phyloP scores from a whole-genome alignment of 2,329 filamentous ascomycete species.

The Aspergillus oerlinghausenensis region DNA sequence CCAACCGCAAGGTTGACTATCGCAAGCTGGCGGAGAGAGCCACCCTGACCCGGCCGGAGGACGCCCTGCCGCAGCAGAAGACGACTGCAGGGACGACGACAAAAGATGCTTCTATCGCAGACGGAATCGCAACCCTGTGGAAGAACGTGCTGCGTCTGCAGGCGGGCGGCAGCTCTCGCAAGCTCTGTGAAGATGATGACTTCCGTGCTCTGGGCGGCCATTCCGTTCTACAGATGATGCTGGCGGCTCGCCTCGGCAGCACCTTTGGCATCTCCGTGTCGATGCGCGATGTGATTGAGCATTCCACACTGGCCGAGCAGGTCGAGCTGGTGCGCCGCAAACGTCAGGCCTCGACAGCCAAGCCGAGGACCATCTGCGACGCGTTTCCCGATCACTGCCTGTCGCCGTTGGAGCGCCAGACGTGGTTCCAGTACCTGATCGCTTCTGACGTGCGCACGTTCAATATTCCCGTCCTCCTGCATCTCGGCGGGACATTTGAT shows the following conservation, averaged over 20 bases:
- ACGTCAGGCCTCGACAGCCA: not conserved
- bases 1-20: not conserved
- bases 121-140: not conserved
- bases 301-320: not conserved
- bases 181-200: not conserved
- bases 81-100: not conserved
- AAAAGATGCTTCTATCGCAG: not conserved
- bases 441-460: not conserved
- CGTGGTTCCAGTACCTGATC: not conserved
- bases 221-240: constrained; percentile 1
- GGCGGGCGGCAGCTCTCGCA: not conserved
- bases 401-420: not conserved
- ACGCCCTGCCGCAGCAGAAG: not conserved
- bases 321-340: not conserved
- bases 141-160: not conserved
- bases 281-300: not conserved
- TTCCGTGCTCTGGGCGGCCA: not conserved
- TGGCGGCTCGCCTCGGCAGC: not conserved
- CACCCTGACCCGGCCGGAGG: not conserved
- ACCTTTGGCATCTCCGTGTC: not conserved
- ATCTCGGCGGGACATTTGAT: not conserved
- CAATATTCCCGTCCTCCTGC: not conserved
- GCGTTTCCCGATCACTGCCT: not conserved
- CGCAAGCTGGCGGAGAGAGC: not conserved
- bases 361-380: not conserved